Percentiles rank a stretch among this genome's conserved stretches.
Evolutionary conservation across 495 filamentous ascomycete genomes (phyloP).

Genomic region (Aspergillus bertholletiae): DNA sequence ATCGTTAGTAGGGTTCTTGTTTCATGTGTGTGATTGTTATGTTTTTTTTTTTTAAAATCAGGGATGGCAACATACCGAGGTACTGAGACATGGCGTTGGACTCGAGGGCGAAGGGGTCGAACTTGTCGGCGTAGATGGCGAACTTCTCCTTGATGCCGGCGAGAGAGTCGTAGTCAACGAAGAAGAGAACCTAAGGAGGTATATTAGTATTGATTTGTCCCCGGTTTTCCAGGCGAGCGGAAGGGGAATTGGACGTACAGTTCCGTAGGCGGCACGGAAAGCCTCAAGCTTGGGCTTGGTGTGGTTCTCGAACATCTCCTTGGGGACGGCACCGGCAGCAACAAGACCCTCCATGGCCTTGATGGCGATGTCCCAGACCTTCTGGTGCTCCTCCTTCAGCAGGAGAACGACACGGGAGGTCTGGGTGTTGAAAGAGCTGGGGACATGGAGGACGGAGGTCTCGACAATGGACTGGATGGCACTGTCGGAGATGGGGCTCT

Average conservation of each 20-base stretch:
- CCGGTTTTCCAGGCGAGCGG: too few relatives aligned
- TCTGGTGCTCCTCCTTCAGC: constrained; percentile 48
- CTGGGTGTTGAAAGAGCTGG: constrained; percentile 53
- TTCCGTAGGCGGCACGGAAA: constrained; percentile 47
- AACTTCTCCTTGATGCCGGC: constrained; percentile 40
- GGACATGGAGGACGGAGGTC: constrained; percentile 42
- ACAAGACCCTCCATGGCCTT: constrained; percentile 41
- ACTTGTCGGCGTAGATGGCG: constrained; percentile 45
- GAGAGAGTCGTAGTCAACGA: constrained; percentile 41
- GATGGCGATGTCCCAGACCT: constrained; percentile 49
- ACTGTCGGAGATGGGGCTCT: constrained; percentile 41
- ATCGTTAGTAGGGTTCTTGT: too few relatives aligned
- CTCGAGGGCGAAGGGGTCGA: constrained; percentile 47
- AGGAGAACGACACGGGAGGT: constrained; percentile 46
- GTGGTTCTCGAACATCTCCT: constrained; percentile 38
- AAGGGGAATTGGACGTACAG: constrained; percentile 26
- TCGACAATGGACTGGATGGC: constrained; percentile 37
- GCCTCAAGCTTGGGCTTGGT: constrained; percentile 41
- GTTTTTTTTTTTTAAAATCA: too few relatives aligned
- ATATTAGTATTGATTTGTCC: neutral
- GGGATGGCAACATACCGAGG: constrained; percentile 28
- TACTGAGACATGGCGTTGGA: constrained; percentile 53
- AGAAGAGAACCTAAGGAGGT: constrained; percentile 41
- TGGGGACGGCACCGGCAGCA: constrained; percentile 26
- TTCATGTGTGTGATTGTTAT: too few relatives aligned